These are phyloP conservation scores for Penicillium sp. DNA, from an alignment of 2,329 filamentous ascomycete genomes.

Conservation along the genomic window DNA sequence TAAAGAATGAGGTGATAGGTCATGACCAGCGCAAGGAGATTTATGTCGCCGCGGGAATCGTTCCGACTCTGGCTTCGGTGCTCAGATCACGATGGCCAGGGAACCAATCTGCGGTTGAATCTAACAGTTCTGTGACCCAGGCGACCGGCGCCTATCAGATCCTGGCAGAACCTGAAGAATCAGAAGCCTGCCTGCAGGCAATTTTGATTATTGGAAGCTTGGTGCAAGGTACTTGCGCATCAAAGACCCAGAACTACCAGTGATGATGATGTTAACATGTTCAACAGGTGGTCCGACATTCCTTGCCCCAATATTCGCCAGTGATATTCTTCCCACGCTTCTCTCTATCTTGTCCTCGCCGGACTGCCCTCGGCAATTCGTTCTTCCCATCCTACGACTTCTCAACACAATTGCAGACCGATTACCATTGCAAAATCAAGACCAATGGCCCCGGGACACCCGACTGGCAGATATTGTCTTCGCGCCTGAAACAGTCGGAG, in stretches of 20 bases:
- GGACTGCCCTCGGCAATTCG: conserved; percentile 64
- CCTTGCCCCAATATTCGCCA: conserved; percentile 70
- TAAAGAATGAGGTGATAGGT: conserved; percentile 90
- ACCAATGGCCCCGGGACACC: conserved; percentile 50
- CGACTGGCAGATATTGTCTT: conserved; percentile 67
- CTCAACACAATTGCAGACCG: conserved; percentile 71
- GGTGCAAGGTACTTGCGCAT: conserved; percentile 65
- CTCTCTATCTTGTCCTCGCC: conserved; percentile 67
- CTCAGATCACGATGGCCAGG: conserved; percentile 47
- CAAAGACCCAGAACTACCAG: not conserved
- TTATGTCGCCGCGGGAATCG: conserved; percentile 69
- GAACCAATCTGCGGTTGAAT: conserved; percentile 27
- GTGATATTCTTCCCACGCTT: conserved; percentile 67
- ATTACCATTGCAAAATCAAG: conserved; percentile 55
- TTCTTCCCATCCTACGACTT: conserved; percentile 71
- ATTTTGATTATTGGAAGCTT: conserved; percentile 82
- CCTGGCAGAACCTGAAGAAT: conserved; percentile 65
- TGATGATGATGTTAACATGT: conserved; percentile 16
- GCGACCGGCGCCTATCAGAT: conserved; percentile 39
- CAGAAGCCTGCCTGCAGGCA: conserved; percentile 72
- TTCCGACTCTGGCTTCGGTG: conserved; percentile 53
- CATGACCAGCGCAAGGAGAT: conserved; percentile 83
- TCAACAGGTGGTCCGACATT: conserved; percentile 74
- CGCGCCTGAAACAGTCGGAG: conserved; percentile 59
- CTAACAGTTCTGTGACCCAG: conserved; percentile 26